phyloP scores from a whole-genome alignment of 2,329 filamentous ascomycete species.

The Trichoderma citrinoviride region DNA sequence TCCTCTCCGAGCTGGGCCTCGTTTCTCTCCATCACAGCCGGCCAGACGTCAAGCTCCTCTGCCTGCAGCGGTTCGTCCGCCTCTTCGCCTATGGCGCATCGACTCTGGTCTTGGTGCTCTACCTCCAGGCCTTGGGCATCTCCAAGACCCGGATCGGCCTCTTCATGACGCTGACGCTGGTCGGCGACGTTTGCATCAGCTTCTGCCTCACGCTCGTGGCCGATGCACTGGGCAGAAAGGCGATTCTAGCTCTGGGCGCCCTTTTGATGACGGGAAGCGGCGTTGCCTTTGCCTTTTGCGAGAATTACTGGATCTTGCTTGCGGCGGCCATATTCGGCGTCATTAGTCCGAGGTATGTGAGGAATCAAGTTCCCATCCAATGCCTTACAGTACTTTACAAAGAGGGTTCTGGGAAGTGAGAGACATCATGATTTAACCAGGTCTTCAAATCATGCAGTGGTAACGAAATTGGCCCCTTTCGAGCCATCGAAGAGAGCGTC shows the following conservation, averaged over 20 bases:
- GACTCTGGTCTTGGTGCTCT: constrained; percentile 56
- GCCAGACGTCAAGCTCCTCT: constrained; percentile 56
- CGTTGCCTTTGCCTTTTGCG: constrained; percentile 50
- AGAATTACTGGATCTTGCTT: constrained; percentile 58
- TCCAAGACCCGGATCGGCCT: constrained; percentile 54
- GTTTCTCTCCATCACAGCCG: constrained; percentile 26
- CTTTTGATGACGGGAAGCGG: constrained; percentile 56
- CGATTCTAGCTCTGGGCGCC: constrained; percentile 54
- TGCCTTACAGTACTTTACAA: too few species aligned
- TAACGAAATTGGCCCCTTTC: constrained; percentile 63
- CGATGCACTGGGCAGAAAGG: constrained; percentile 54
- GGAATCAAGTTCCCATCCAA: background rate
- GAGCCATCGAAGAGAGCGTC: constrained; percentile 60
- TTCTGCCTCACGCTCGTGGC: constrained; percentile 58
- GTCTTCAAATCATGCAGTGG: constrained; percentile 42
- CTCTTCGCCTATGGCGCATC: constrained; percentile 62
- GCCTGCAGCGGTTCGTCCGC: constrained; percentile 57
- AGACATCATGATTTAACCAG: background rate
- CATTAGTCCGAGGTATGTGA: constrained; percentile 47
- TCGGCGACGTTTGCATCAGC: constrained; percentile 59
- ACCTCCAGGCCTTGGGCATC: constrained; percentile 49
- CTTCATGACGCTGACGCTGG: constrained; percentile 64
- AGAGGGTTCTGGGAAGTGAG: background rate
- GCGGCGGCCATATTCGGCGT: constrained; percentile 58
- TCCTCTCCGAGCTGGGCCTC: constrained; percentile 30